A percentile compares a stretch with the other conserved stretches of the same genome.
phyloP scores from a whole-genome alignment of 2,329 filamentous ascomycete genomes.

The Diaporthe sp. region DNA sequence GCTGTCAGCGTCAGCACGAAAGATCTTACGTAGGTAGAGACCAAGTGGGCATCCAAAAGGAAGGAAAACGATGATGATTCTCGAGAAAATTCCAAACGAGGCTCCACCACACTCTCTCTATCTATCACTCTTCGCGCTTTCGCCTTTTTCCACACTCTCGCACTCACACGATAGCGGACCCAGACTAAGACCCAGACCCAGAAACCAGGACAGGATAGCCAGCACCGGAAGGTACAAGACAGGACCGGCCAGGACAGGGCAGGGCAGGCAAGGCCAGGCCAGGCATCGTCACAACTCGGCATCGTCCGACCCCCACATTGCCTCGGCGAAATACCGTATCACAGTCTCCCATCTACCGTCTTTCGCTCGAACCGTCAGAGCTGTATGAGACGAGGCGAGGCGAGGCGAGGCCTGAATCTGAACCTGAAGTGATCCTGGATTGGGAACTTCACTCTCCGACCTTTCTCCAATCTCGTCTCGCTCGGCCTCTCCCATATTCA shows the following conservation, averaged over 20 bases:
- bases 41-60: neutral
- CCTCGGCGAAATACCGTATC: constrained; percentile 36
- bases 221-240: neutral
- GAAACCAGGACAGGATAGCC: neutral
- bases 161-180: constrained; percentile 13
- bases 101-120: constrained; percentile 9
- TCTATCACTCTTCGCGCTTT: constrained; percentile 14
- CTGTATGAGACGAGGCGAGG: constrained; percentile 14
- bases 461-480: constrained; percentile 26
- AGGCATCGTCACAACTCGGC: constrained; percentile 26
- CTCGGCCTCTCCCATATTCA: neutral
- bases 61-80: neutral
- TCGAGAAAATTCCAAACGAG: constrained; percentile 23
- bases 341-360: constrained; percentile 21
- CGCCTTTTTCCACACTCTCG: constrained; percentile 1
- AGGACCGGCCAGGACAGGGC: neutral
- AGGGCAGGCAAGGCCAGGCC: neutral
- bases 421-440: constrained; percentile 2
- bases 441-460: constrained; percentile 1
- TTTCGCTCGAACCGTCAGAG: constrained; percentile 3
- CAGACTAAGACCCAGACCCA: neutral
- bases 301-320: constrained; percentile 31
- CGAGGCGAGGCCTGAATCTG: constrained; percentile 4
- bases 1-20: constrained; percentile 16
- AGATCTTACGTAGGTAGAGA: neutral